A percentile compares a stretch with the other conserved stretches of the same genome.
These are phyloP conservation scores for Globisporangium echinulatum DNA, from an alignment of 352 stramenopile genomes.

Conservation along the genomic window DNA sequence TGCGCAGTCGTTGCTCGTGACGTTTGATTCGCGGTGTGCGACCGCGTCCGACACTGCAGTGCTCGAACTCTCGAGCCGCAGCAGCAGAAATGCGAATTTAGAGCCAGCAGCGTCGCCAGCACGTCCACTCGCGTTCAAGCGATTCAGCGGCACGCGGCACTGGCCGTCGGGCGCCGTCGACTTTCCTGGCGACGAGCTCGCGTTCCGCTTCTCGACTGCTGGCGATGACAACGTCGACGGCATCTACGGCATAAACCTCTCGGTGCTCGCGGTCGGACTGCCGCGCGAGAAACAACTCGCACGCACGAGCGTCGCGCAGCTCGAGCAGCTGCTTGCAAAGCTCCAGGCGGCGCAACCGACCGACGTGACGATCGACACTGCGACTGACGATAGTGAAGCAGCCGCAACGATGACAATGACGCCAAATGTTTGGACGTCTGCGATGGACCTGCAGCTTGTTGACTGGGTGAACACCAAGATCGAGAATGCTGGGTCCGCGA, in stretches of 20 bases:
- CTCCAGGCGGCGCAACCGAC: slow-evolving; percentile 13
- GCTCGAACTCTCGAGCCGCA: slow-evolving; percentile 12
- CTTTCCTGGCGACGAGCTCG: slow-evolving; percentile 49
- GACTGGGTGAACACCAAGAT: slow-evolving; percentile 85
- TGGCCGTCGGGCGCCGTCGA: slow-evolving; percentile 53
- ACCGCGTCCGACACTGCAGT: slow-evolving; percentile 17
- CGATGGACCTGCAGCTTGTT: slow-evolving; percentile 80
- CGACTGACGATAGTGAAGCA: background rate
- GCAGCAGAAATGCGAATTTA: background rate
- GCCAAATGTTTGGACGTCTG: slow-evolving; percentile 33
- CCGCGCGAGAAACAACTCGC: slow-evolving; percentile 58
- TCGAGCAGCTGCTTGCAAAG: slow-evolving; percentile 30
- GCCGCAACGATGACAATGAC: background rate
- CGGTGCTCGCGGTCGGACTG: slow-evolving; percentile 51
- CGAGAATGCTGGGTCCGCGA: slow-evolving; percentile 30
- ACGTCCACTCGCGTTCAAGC: slow-evolving; percentile 12
- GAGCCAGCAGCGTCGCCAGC: slow-evolving; percentile 1
- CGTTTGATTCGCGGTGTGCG: slow-evolving; percentile 66
- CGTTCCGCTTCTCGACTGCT: slow-evolving; percentile 39
- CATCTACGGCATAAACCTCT: slow-evolving; percentile 54
- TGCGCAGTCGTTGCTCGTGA: slow-evolving; percentile 46
- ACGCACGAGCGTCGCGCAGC: slow-evolving; percentile 26
- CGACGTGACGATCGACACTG: background rate
- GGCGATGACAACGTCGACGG: slow-evolving; percentile 49
- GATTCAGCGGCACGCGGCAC: slow-evolving; percentile 28